Evolutionary conservation across 345 rosid species (phyloP), one percentile per base, ranked within the genome.

Genomic region (Pistacia integerrima): DNA sequence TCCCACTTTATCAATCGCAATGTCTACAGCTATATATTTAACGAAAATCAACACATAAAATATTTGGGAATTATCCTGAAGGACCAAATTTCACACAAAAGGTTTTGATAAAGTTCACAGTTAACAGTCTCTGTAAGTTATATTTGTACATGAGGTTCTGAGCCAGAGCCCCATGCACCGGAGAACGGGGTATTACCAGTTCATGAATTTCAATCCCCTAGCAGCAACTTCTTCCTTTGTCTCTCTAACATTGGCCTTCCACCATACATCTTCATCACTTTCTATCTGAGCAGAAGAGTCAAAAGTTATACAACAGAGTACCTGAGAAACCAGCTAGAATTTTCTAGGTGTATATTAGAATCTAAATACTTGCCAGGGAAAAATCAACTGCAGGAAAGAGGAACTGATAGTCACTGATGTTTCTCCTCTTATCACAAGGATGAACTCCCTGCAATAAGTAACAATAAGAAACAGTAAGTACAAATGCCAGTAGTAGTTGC

Each of bases 341-440:
- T 72, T 85, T 76, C 58, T 13, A 69, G 79, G 73, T 80, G 74
- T 80, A 80, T 80, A 78, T 76, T 64, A 82, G 71, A 77, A 74
- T 52, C 28, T 20, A 63, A 79, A 81, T 72, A 81, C 97, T 92
- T 96, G 85, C 98, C 94, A 88, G 82, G 49, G 98, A 93, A 87
- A 93, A 91, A 79, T 96, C 99, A 84, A 96, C 78, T 51, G 98
- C 97, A 4, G 99, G 99, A 81, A 93, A 93, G 83, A 92, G 90
- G 84, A 85, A 88, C 77, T 87, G 88, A 80, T 93, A 96, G 57
- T 96, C 94, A 73, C 91, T 84, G 86, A 90, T 72, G 77, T 78
- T 84, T 81, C 92, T 87, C 84, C 98, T 90, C 83, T 81, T 83
- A 80, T 94, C 97, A 79, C 98, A 92, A 72, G 97, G 97, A 87